Evolutionary conservation across 2,329 filamentous ascomycete species (phyloP), one percentile per base, ranked within the genome.

Genomic region (Diplodia seriata): DNA sequence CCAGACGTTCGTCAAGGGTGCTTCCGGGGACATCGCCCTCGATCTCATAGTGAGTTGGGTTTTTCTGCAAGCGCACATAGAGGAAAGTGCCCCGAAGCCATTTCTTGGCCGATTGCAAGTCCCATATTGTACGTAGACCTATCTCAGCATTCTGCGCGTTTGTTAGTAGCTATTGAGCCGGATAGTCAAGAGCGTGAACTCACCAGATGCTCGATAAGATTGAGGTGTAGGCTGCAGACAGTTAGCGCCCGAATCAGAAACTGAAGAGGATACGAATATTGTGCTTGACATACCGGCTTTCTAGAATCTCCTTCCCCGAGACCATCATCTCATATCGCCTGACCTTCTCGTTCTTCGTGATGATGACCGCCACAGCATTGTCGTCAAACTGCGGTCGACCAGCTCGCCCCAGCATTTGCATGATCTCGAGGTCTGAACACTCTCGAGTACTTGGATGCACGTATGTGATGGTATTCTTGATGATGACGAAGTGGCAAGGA

Each of bases 401-500:
- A 62, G 92, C 92, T 70, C 92, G 88, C 7, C 92, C 92, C 59
- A 96, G 85, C 92, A 97, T 96, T 73, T 97, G 92, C 90, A 94
- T 94, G 70, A 94, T 86, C 72, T 96, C 92, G 5, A 96, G 82
- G 74, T 95, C 92, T 0, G 91, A 89, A 71, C 93, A 93, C 75
- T 95, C 91, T 67, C 88, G 86, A 68, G 68, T 87, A 86, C 4
- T 51, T 5, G 59, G 59, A 23, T 63, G 59, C 12, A 51, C 14
- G 77, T 88, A 94, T 0, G 84, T 83, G 3, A 89, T 85, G 0
- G 92, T 96, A 26, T 91, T 91, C 76, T 96, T 96, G 67, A 97
- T 86, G 11, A 96, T 88, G 4, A 94, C 92, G 3, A 94, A 86
- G 74, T 95, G 90, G 69, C 92, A 93, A 11, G 92, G 93, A 11